Conservation (phyloP, 2,329 filamentous ascomycete genomes). For the Epichloe festucae region DNA sequence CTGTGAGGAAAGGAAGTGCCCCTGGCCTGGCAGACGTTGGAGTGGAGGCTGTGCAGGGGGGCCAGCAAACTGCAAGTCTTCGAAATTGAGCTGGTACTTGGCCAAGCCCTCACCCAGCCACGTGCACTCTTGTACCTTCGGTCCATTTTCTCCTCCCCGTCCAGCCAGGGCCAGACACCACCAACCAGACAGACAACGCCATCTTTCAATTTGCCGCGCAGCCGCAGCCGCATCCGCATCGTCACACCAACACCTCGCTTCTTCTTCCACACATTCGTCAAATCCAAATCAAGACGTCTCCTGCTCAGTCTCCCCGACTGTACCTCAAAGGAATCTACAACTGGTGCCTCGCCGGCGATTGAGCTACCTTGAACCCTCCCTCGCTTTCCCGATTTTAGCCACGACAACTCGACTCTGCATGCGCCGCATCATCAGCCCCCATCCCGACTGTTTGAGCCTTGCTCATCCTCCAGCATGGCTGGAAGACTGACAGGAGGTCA, state of each 20-base stretch:
- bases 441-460: constrained; percentile 17
- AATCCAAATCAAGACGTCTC: background rate
- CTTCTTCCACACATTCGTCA: background rate
- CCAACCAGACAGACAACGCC: no score
- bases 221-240: background rate
- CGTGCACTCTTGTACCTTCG: background rate
- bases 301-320: background rate
- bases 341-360: background rate
- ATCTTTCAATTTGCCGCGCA: background rate
- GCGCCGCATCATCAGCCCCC: constrained; percentile 16
- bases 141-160: background rate
- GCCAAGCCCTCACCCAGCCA: background rate
- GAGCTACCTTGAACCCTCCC: background rate
- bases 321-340: background rate
- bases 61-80: no score
- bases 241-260: background rate
- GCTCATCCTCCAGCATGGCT: constrained; percentile 43
- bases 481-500: constrained; percentile 38
- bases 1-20: no score
- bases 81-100: background rate
- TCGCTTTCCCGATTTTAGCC: background rate
- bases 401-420: constrained; percentile 18
- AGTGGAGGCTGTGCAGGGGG: background rate
- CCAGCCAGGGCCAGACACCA: background rate
- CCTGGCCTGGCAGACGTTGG: background rate